phyloP scores from a whole-genome alignment of 2,329 filamentous ascomycete genomes.

The Fusarium sp. region DNA sequence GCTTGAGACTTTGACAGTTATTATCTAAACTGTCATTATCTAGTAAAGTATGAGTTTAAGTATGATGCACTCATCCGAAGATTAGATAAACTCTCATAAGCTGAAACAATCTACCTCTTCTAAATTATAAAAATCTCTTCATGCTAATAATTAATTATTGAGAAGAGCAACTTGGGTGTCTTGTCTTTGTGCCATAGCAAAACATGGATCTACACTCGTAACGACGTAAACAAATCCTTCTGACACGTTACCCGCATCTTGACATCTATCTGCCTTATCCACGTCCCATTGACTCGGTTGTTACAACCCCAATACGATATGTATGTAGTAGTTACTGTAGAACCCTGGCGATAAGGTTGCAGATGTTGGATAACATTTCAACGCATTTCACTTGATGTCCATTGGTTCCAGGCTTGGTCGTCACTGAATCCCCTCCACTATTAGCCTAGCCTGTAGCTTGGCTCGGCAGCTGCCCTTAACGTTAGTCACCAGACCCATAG shows the following conservation, averaged over 20 bases:
- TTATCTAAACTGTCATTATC: background rate
- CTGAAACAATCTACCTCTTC: background rate
- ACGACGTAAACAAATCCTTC: conserved; percentile 17
- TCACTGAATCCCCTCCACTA: conserved; percentile 33
- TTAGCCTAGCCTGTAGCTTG: conserved; percentile 38
- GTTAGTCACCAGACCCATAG: conserved; percentile 44
- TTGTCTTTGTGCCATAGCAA: too few species aligned
- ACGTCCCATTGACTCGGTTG: background rate
- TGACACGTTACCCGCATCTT: conserved; percentile 17
- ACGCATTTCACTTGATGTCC: conserved; percentile 18
- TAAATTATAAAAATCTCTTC: background rate
- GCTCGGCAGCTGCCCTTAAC: conserved; percentile 38
- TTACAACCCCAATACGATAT: conserved; percentile 1
- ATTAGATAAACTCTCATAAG: background rate
- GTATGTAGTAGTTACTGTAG: conserved; percentile 4
- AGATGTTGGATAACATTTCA: conserved; percentile 9
- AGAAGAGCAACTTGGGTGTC: too few species aligned
- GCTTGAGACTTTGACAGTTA: background rate
- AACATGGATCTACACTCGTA: conserved; percentile 8
- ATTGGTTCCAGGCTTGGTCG: conserved; percentile 17
- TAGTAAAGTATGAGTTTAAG: too few species aligned
- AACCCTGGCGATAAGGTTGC: conserved; percentile 19
- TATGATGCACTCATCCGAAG: too few species aligned
- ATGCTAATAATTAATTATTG: too few species aligned
- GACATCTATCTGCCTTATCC: background rate